These are phyloP conservation scores for Ceratobasidium sp. DNA, from an alignment of 1,284 basidiomycete genomes.

Conservation along the genomic window DNA sequence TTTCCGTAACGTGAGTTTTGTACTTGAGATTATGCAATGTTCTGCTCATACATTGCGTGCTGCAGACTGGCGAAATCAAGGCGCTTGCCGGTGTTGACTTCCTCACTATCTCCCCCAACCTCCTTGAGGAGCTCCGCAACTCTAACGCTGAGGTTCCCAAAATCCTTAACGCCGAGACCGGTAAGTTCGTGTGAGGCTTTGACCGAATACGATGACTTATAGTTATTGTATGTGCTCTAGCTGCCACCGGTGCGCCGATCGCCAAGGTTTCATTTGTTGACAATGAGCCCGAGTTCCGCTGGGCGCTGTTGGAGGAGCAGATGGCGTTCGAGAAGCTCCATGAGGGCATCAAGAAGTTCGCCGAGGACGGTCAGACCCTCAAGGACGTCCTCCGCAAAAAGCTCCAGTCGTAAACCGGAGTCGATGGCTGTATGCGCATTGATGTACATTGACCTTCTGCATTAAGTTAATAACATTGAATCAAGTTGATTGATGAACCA, in stretches of 20 bases:
- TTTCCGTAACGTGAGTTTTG: constrained; percentile 88
- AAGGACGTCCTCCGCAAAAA: constrained; percentile 87
- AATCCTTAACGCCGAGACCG: constrained; percentile 80
- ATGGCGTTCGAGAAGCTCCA: constrained; percentile 98
- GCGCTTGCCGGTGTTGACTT: constrained; percentile 96
- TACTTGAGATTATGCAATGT: neutral
- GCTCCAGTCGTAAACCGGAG: constrained; percentile 65
- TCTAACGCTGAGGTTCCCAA: constrained; percentile 83
- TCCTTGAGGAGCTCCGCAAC: constrained; percentile 94
- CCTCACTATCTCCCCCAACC: constrained; percentile 92
- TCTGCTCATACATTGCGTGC: constrained; percentile 44
- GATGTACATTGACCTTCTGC: constrained; percentile 28
- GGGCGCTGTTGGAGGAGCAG: constrained; percentile 88
- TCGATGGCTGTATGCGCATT: constrained; percentile 14
- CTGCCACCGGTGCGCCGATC: constrained; percentile 71
- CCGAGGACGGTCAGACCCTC: constrained; percentile 92
- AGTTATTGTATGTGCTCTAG: constrained; percentile 54
- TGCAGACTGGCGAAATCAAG: constrained; percentile 90
- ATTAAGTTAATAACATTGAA: constrained; percentile 45
- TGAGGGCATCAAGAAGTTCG: constrained; percentile 98
- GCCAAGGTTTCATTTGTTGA: constrained; percentile 89
- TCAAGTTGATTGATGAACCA: neutral
- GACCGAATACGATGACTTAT: neutral
- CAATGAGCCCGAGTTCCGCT: constrained; percentile 96
- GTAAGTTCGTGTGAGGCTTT: constrained; percentile 60